A percentile compares a stretch with the other conserved stretches of the same genome.
These are phyloP conservation scores for Hyphopichia khmerensis DNA, from an alignment of 1,139 yeast genomes.

Conservation along the genomic window DNA sequence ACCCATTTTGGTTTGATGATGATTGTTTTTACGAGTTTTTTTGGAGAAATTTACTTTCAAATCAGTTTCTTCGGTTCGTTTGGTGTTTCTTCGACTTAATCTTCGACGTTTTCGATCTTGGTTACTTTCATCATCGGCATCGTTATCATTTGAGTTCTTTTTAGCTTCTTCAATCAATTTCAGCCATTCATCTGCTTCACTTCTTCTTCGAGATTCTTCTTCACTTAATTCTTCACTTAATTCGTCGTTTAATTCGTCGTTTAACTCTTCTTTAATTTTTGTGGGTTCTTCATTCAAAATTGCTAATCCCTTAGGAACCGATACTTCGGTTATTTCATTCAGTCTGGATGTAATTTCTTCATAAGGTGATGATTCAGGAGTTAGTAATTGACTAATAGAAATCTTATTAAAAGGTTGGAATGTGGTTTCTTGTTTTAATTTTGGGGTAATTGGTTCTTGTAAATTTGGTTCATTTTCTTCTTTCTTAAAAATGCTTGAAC, in stretches of 20 bases:
- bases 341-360: conserved; percentile 9
- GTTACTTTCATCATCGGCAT: not conserved
- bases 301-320: too few species aligned
- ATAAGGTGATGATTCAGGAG: conserved; percentile 39
- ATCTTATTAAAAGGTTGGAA: conserved; percentile 6
- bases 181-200: conserved; percentile 2
- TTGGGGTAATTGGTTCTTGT: conserved; percentile 5
- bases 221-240: too few species aligned
- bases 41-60: not conserved
- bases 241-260: too few species aligned
- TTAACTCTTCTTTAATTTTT: too few species aligned
- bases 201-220: not conserved
- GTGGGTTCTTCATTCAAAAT: too few species aligned
- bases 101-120: not conserved
- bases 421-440: conserved; percentile 5
- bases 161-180: conserved; percentile 1
- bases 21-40: not conserved
- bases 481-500: too few species aligned
- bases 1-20: not conserved
- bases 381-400: conserved; percentile 25
- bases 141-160: not conserved
- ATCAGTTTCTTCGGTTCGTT: too few species aligned
- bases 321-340: not conserved
- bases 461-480: conserved; percentile 1
- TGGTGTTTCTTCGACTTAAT: not conserved